A percentile compares a stretch with the other conserved stretches of the same genome.
Conservation (phyloP, 257 asterid species). For the Misopates orontium region DNA sequence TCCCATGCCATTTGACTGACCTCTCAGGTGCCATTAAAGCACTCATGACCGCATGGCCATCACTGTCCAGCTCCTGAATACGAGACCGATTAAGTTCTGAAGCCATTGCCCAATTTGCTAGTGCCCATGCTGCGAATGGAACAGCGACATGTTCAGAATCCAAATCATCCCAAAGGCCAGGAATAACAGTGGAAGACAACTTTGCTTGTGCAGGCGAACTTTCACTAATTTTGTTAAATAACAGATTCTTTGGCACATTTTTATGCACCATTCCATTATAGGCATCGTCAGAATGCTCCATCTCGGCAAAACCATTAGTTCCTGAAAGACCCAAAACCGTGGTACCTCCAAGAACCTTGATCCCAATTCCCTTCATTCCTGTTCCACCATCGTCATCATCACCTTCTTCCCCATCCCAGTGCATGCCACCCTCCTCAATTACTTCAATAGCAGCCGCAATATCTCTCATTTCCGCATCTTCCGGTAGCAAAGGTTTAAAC, state of each 20-base stretch:
- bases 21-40: slow-evolving; percentile 97
- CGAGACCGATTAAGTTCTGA: slow-evolving; percentile 83
- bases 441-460: slow-evolving; percentile 97
- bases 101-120: slow-evolving; percentile 98
- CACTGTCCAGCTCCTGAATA: slow-evolving; percentile 90
- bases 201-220: slow-evolving; percentile 41
- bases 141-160: slow-evolving; percentile 93
- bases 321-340: slow-evolving; percentile 85
- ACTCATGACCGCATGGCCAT: slow-evolving; percentile 86
- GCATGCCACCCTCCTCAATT: slow-evolving; percentile 88
- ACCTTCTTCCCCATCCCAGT: slow-evolving; percentile 61
- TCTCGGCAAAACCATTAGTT: slow-evolving; percentile 51
- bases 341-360: slow-evolving; percentile 95
- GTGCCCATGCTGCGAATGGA: slow-evolving; percentile 99
- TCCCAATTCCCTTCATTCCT: slow-evolving; percentile 92
- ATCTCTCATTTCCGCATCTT: slow-evolving; percentile 84
- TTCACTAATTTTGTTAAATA: slow-evolving; percentile 57
- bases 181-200: slow-evolving; percentile 67
- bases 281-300: slow-evolving; percentile 50
- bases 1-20: slow-evolving; percentile 98
- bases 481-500: slow-evolving; percentile 68
- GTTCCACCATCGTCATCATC: slow-evolving; percentile 73
- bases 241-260: slow-evolving; percentile 37
- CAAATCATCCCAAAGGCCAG: slow-evolving; percentile 99
- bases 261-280: slow-evolving; percentile 32